Base-by-base conservation (phyloP, 2,329 filamentous ascomycete species). In the Rutstroemia sp. region DNA sequence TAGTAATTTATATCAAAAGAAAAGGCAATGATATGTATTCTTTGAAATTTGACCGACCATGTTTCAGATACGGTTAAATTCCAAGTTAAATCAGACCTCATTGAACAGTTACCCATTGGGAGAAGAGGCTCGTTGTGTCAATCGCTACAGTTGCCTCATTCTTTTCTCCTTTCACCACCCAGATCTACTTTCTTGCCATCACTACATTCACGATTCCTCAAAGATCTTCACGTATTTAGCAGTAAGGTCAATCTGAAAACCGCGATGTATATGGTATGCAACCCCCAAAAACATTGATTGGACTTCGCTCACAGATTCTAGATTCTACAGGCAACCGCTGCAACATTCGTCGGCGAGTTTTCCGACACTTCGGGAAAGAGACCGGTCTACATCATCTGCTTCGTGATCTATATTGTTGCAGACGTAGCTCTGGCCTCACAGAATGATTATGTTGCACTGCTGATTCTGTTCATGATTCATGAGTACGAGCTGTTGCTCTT, bases 281-380 rank as follows among this genome's bases (percentile, higher is more conserved):
- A 27, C 4, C 23, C 21, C 48, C 19, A 37, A 2, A n/a, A 18
- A 1, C 4, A 9, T 10, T 16, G 1, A 16, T 14, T 18, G 9
- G 5, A n/a, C 6, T 10, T 12, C 14, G 25, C 47, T 46, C 30
- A 23, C 44, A 12, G 8, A 3, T 6, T 19, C 6, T 68, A 67
- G 77, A 75, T 85, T 42, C 74, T 85, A 25, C 82, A 85, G 69
- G 82, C 77, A 9, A 69, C 83, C 19, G 75, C 77, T 2, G 82
- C 82, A 23, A 77, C 77, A 62, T 76, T 84, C 56, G 70, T 82
- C 42, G 81, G 79, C 0, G 76, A 75, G 2, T 70, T 84, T 41
- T 77, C 80, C 0, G 82, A 85, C 63, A 74, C 67, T 2, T 71
- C 73, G 2, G 81, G 82, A 1, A 72, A 80, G 38, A 71, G 80